Percentiles rank a stretch among this genome's conserved stretches.
Evolutionary conservation across 208 protist species (phyloP).

Genomic region (Naegleria fowleri): DNA sequence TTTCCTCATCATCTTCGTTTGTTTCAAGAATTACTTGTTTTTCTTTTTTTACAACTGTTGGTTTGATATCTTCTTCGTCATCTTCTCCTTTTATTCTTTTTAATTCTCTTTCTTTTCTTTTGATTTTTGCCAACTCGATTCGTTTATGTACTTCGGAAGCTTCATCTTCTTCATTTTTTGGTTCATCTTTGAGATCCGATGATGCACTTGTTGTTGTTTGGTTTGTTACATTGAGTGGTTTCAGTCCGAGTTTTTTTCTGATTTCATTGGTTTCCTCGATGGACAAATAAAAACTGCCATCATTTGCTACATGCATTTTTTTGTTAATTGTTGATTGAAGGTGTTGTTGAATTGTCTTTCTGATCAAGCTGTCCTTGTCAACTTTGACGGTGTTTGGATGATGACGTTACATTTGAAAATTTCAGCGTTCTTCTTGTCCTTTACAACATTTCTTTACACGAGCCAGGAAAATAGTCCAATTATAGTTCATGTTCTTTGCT

Average conservation of each 20-base stretch:
- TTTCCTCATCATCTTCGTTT: neutral
- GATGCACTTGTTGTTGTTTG: too few relatives aligned
- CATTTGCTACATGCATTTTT: neutral
- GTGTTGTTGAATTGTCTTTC: too few relatives aligned
- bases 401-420: too few relatives aligned
- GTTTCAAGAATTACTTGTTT: neutral
- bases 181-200: neutral
- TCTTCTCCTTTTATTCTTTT: neutral
- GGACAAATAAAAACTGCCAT: neutral
- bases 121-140: neutral
- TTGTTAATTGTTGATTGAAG: neutral
- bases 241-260: neutral
- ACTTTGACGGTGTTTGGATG: too few relatives aligned
- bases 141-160: neutral
- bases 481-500: too few relatives aligned
- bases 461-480: too few relatives aligned
- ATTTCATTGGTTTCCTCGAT: neutral
- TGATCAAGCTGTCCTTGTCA: too few relatives aligned
- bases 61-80: neutral
- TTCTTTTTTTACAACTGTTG: neutral
- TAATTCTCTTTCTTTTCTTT: neutral
- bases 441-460: too few relatives aligned
- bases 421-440: too few relatives aligned
- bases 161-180: neutral
- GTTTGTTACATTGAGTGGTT: neutral